Evolutionary conservation across 2,329 filamentous ascomycete genomes (phyloP).

Genomic region (Aureobasidium musti): DNA sequence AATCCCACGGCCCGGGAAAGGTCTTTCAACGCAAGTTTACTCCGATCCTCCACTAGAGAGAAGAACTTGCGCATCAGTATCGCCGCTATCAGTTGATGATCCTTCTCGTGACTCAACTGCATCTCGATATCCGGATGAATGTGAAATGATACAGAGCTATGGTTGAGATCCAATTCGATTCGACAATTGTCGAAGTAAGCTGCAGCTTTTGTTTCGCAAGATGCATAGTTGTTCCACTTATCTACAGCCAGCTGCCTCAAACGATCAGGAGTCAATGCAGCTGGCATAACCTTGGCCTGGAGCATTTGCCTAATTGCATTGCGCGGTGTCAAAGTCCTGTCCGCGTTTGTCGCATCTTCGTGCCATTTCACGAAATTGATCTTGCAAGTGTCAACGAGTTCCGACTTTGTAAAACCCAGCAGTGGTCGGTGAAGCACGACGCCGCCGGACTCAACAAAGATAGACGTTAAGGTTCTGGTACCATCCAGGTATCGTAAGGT

Average conservation of each 20-base stretch:
- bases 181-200: slow-evolving; percentile 55
- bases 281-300: slow-evolving; percentile 62
- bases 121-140: slow-evolving; percentile 21
- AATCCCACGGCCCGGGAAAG: slow-evolving; percentile 46
- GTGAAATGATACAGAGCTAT: slow-evolving; percentile 36
- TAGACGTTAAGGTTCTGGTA: neutral
- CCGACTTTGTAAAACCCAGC: slow-evolving; percentile 68
- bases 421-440: slow-evolving; percentile 69
- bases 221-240: slow-evolving; percentile 49
- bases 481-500: neutral
- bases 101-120: neutral
- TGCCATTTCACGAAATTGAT: slow-evolving; percentile 71
- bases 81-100: slow-evolving; percentile 39
- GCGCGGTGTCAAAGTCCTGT: slow-evolving; percentile 72
- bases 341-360: slow-evolving; percentile 80
- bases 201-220: slow-evolving; percentile 57
- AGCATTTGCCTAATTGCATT: slow-evolving; percentile 77
- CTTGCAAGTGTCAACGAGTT: slow-evolving; percentile 73
- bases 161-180: slow-evolving; percentile 49
- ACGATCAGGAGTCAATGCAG: slow-evolving; percentile 65
- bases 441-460: slow-evolving; percentile 52
- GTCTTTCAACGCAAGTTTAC: slow-evolving; percentile 48
- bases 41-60: slow-evolving; percentile 52
- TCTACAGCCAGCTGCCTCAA: slow-evolving; percentile 63
- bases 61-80: slow-evolving; percentile 53